Evolutionary conservation across 2,329 filamentous ascomycete species (phyloP), one percentile per base, ranked within the genome.

Genomic region (Eutypa lata): DNA sequence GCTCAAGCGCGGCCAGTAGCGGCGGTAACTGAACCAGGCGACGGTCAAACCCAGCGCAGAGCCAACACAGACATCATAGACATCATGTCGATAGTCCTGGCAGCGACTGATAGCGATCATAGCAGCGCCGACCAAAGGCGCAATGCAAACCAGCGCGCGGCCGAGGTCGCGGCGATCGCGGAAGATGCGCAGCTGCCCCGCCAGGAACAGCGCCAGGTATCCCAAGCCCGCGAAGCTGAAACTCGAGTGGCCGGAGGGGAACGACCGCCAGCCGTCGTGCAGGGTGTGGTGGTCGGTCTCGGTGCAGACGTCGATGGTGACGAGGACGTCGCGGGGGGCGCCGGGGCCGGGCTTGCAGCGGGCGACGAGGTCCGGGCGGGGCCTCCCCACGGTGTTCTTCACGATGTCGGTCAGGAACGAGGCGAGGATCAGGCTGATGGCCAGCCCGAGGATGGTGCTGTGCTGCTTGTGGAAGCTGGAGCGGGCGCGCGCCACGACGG

Each of bases 351-450:
- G 92, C 58, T 89, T 86, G 73, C 94, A 99, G 37, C 94, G 86
- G n/a, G 88, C 85, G 24, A 85, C 66, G 3, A 85, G 67, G 58
- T 85, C 82, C 0, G 82, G 82, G 6, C 82, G 74, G 16, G 91
- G 90, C 11, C 90, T 76, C 8, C 90, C 90, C 24, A 93, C 89
- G 10, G 88, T 82, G 67, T 96, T 96, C 73, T 99, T 99, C 66
- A 97, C 80, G 26, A 93, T 75, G 68, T 97, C 92, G 44, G 94
- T 97, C 43, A 97, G 76, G 69, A 97, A 88, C 6, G 84, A 82
- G 0, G 90, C 88, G 48, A 96, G 78, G 61, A 91, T 78, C 24
- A 97, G 72, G 58, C 86, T 83, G 63, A 93, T 90, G 48, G 86
- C 75, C 55, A 97, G 85, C 21, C 91, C 89, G 1, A 99, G 83